Evolutionary conservation across 208 protist genomes (phyloP).

Genomic region (Crithidia expoeki): DNA sequence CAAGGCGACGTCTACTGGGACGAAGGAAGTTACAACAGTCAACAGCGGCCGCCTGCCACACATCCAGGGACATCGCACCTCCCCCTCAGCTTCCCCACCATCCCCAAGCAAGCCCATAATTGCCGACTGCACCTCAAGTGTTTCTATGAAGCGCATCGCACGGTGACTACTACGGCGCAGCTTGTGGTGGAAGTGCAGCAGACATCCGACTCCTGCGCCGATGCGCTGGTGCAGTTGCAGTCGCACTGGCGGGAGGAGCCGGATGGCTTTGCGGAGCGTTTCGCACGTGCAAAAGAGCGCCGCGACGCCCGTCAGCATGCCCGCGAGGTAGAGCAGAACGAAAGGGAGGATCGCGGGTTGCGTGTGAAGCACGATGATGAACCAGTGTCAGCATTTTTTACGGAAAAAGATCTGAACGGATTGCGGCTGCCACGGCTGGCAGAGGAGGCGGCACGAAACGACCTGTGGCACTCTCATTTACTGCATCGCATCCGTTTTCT

Average conservation of each 20-base stretch:
- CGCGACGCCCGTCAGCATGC: constrained; percentile 20
- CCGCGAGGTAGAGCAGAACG: constrained; percentile 17
- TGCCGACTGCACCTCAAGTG: constrained; percentile 29
- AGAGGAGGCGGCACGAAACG: constrained; percentile 16
- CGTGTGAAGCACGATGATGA: not conserved
- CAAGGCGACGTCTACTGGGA: constrained; percentile 55
- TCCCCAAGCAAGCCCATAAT: constrained; percentile 24
- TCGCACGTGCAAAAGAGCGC: constrained; percentile 8
- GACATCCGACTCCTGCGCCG: constrained; percentile 26
- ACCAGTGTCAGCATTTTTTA: not conserved
- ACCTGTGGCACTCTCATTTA: constrained; percentile 12
- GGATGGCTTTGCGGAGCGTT: constrained; percentile 27
- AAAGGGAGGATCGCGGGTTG: constrained; percentile 26
- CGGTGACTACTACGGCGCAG: not conserved
- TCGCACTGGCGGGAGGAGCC: constrained; percentile 33
- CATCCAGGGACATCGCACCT: not conserved
- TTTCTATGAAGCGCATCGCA: constrained; percentile 9
- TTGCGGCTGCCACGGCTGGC: constrained; percentile 15
- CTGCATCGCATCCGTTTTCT: constrained; percentile 35
- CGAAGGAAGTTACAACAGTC: constrained; percentile 51
- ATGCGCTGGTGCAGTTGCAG: constrained; percentile 29
- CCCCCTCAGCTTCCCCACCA: constrained; percentile 1
- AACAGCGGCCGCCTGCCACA: constrained; percentile 21
- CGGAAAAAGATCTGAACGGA: constrained; percentile 17
- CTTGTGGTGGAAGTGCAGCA: constrained; percentile 31